Evolutionary conservation across 257 asterid species (phyloP), one percentile per base, ranked within the genome.

Genomic region (Prunella vulgaris): DNA sequence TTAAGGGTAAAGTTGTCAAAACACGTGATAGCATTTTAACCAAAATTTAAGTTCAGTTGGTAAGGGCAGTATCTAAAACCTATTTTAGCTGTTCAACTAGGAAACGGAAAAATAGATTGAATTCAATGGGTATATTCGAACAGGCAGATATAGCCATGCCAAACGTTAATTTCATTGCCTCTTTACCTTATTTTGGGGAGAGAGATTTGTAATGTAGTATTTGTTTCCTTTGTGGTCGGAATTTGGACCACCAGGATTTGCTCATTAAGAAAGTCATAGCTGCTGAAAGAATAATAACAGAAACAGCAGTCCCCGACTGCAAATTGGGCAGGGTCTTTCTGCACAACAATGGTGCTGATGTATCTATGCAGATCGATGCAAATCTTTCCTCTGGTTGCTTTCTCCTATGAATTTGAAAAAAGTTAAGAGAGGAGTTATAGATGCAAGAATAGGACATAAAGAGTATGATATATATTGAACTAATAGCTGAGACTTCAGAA

Each of bases 331-430:
- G 69, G 51, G 79, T 75, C 66, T 54, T 77, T 58, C 58, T 59
- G 72, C 46, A 76, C 54, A 79, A 67, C 77, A 78, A 73, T n/a
- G 78, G 33, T 18, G 76, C 71, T 14, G 92, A 65, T 35, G 87
- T 65, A 57, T 69, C 81, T 2, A 68, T 38, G 75, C 89, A 66
- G 61, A 90, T 75, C 46, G 98, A 90, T 67, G 97, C 98, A 80
- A 93, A 93, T 82, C 81, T 80, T 79, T 81, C 84, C 20, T 92
- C 90, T 49, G 87, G 68, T 78, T 77, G 82, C 65, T 76, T 83
- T 73, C 81, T 79, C 88, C 98, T 90, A 44, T 57, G 73, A 79
- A 75, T 64, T 32, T 48, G 56, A 28, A 70, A 79, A 48, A 40
- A 5, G 35, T 64, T 7, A 67, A 14, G 57, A 71, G 66, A 7